A percentile compares a stretch with the other conserved stretches of the same genome.
These are phyloP conservation scores for Penicillium crustosum DNA, from an alignment of 2,329 filamentous ascomycete genomes.

Conservation along the genomic window DNA sequence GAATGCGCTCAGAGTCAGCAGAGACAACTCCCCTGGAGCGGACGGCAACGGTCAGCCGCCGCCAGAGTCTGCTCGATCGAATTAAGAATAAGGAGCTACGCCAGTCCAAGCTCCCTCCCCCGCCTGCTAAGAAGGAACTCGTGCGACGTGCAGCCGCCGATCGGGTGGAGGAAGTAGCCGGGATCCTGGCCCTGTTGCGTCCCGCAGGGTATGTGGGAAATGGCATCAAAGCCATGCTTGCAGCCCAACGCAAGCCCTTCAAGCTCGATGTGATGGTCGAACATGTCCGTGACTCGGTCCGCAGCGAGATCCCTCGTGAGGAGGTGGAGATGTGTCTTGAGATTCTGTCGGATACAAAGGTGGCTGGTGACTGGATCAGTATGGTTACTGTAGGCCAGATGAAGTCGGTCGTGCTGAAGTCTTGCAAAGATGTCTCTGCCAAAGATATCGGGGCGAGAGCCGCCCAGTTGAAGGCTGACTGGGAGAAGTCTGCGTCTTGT, in stretches of 20 bases:
- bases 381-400: constrained; percentile 48
- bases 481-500: constrained; percentile 22
- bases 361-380: constrained; percentile 52
- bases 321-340: constrained; percentile 51
- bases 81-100: constrained; percentile 66
- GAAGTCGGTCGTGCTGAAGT: constrained; percentile 49
- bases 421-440: constrained; percentile 37
- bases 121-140: constrained; percentile 55
- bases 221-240: constrained; percentile 31
- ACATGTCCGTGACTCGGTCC: constrained; percentile 67
- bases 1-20: constrained; percentile 25
- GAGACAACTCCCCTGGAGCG: constrained; percentile 25
- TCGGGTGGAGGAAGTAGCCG: constrained; percentile 66
- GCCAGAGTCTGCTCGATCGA: constrained; percentile 70
- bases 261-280: constrained; percentile 62
- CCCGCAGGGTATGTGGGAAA: constrained; percentile 36
- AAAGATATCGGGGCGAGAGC: constrained; percentile 39
- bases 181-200: constrained; percentile 64
- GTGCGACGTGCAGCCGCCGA: constrained; percentile 65
- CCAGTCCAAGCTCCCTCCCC: constrained; percentile 48
- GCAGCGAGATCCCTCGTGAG: constrained; percentile 49
- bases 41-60: constrained; percentile 34
- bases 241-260: constrained; percentile 61
- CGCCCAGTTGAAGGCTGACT: constrained; percentile 29
- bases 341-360: constrained; percentile 48